Conservation (phyloP, 23 red algal species). For the Cyanidiococcus yangmingshanensis region DNA sequence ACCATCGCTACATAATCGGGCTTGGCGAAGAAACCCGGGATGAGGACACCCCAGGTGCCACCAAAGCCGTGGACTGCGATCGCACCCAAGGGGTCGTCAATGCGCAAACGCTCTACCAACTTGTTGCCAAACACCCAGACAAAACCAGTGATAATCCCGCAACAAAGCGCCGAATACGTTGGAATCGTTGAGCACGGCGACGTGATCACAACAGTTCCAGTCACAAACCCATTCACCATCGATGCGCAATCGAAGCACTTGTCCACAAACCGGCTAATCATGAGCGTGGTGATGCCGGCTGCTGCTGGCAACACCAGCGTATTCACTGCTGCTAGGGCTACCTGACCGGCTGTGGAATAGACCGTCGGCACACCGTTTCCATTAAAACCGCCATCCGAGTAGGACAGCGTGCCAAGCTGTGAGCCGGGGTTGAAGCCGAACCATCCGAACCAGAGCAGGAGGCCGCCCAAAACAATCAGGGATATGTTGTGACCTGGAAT, state of each 20-base stretch:
- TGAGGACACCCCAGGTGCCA: conserved; percentile 68
- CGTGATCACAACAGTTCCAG: conserved; percentile 74
- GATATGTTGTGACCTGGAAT: conserved; percentile 88
- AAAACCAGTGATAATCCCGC: conserved; percentile 59
- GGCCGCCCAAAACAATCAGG: conserved; percentile 63
- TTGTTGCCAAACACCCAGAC: conserved; percentile 48
- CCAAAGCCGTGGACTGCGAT: conserved; percentile 73
- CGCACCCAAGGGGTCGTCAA: conserved; percentile 91
- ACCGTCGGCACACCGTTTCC: not conserved
- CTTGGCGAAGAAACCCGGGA: conserved; percentile 54
- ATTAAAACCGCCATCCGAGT: conserved; percentile 19
- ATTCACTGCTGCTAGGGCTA: conserved; percentile 20
- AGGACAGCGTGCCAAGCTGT: conserved; percentile 34
- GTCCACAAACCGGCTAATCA: conserved; percentile 48
- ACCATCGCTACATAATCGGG: conserved; percentile 24
- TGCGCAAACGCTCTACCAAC: conserved; percentile 42
- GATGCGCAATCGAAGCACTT: conserved; percentile 59
- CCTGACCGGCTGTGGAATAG: not conserved
- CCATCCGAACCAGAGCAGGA: conserved; percentile 96
- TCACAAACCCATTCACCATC: conserved; percentile 63
- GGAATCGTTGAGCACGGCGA: conserved; percentile 68
- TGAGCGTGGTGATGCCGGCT: conserved; percentile 45
- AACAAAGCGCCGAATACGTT: conserved; percentile 52
- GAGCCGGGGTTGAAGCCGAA: conserved; percentile 97
- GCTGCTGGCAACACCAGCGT: conserved; percentile 35